Conservation (phyloP, 352 stramenopile genomes). For the Aphanomyces euteiches region DNA sequence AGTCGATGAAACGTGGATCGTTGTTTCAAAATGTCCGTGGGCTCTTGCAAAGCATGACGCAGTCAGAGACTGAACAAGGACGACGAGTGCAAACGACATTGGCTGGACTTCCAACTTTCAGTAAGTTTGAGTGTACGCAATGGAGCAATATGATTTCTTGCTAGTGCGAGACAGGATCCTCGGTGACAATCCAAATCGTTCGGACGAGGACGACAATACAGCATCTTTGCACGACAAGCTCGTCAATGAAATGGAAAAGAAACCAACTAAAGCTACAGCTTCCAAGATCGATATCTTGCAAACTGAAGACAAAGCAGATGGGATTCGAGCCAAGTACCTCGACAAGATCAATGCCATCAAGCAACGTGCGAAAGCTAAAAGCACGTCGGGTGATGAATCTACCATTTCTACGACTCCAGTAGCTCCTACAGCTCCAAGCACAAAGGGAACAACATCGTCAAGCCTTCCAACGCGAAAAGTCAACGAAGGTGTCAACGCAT, state of each 20-base stretch:
- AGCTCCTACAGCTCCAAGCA: not conserved
- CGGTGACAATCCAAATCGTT: not conserved
- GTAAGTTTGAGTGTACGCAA: not conserved
- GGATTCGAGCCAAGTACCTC: conserved; percentile 24
- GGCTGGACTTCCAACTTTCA: conserved; percentile 22
- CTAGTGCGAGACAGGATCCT: conserved; percentile 25
- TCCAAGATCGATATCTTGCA: conserved; percentile 12
- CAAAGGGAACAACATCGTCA: not conserved
- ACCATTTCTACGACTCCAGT: not conserved
- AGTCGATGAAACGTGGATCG: conserved; percentile 8
- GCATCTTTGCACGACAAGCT: conserved; percentile 4
- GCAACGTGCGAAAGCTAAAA: conserved; percentile 23
- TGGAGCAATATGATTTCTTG: not conserved
- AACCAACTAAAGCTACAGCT: not conserved
- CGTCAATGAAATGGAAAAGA: not conserved
- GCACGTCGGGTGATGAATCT: not conserved
- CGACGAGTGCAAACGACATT: conserved; percentile 24
- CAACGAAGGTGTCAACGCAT: conserved; percentile 26
- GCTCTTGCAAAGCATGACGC: conserved; percentile 24
- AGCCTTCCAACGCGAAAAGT: conserved; percentile 26
- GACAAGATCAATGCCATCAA: conserved; percentile 30
- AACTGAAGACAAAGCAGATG: not conserved
- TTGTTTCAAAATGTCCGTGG: conserved; percentile 26
- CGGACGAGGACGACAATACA: not conserved
- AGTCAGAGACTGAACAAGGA: conserved; percentile 27